A percentile compares a stretch with the other conserved stretches of the same genome.
Conservation (phyloP, 352 stramenopile genomes). For the Phytophthora tubulina region DNA sequence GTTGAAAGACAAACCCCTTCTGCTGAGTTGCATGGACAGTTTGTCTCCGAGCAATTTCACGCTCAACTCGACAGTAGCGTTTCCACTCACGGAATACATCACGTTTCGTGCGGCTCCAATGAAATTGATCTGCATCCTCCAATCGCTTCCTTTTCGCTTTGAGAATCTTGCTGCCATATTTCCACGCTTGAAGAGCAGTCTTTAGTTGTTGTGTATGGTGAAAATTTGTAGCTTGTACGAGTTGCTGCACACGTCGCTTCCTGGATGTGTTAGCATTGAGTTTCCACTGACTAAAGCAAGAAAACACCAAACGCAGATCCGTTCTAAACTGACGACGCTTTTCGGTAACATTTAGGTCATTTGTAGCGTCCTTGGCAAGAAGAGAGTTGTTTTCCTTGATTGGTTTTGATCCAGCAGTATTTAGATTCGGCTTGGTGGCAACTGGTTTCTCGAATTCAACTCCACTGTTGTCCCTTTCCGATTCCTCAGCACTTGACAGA, state of each 20-base stretch:
- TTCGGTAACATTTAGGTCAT: constrained; percentile 1
- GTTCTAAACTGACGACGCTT: constrained; percentile 38
- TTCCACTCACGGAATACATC: constrained; percentile 19
- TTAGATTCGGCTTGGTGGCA: neutral
- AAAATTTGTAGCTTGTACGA: constrained; percentile 20
- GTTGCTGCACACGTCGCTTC: constrained; percentile 8
- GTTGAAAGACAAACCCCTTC: constrained; percentile 16
- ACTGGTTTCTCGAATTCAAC: neutral
- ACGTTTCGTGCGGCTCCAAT: constrained; percentile 10
- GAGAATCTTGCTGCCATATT: neutral
- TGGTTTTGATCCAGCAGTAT: neutral
- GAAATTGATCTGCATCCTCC: constrained; percentile 19
- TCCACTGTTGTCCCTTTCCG: neutral
- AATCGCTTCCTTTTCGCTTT: constrained; percentile 16
- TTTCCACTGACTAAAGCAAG: constrained; percentile 42
- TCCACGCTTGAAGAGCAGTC: constrained; percentile 17
- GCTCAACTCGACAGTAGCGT: constrained; percentile 22
- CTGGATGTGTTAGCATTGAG: neutral
- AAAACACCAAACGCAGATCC: constrained; percentile 33
- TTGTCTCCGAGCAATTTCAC: constrained; percentile 28
- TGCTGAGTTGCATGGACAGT: neutral
- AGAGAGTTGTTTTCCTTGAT: neutral
- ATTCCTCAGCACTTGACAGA: constrained; percentile 18
- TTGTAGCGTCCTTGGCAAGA: neutral
- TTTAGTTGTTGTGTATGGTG: constrained; percentile 10